Conservation (phyloP, 75 land plant species). For the Cunninghamia lanceolata region DNA sequence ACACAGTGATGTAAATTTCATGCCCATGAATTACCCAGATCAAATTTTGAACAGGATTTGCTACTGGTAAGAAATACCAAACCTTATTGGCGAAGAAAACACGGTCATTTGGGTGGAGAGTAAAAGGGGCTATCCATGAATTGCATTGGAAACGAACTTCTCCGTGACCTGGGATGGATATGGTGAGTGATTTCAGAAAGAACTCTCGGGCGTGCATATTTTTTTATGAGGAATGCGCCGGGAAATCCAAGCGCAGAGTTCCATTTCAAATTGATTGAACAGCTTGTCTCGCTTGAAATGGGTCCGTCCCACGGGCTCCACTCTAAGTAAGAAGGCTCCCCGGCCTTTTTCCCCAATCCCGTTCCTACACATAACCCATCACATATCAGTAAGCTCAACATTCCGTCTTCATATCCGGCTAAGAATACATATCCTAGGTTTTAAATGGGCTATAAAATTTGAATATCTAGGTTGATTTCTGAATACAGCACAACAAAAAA, state of each 20-base stretch:
- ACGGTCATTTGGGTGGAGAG: constrained; percentile 44
- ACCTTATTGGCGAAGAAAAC: constrained; percentile 16
- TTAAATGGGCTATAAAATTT: no score
- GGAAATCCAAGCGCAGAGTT: constrained; percentile 17
- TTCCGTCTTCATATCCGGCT: no score
- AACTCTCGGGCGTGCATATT: constrained; percentile 32
- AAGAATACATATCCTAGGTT: no score
- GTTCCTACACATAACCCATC: background rate
- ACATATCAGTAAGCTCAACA: no score
- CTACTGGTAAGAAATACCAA: no score
- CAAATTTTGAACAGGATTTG: no score
- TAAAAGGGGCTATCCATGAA: constrained; percentile 70
- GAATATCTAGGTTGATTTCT: background rate
- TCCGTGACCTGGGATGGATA: constrained; percentile 18
- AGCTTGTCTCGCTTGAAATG: background rate
- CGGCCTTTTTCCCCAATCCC: background rate
- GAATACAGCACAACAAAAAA: no score
- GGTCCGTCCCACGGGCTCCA: constrained; percentile 1
- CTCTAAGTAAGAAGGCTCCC: background rate
- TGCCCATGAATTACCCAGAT: no score
- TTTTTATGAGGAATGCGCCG: constrained; percentile 22
- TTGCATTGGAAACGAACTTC: constrained; percentile 66
- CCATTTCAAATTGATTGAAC: background rate
- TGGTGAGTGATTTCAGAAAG: background rate
- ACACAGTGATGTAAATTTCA: constrained; percentile 36